These are phyloP conservation scores for Alternaria triticimaculans DNA, from an alignment of 2,329 filamentous ascomycete species.

Conservation along the genomic window DNA sequence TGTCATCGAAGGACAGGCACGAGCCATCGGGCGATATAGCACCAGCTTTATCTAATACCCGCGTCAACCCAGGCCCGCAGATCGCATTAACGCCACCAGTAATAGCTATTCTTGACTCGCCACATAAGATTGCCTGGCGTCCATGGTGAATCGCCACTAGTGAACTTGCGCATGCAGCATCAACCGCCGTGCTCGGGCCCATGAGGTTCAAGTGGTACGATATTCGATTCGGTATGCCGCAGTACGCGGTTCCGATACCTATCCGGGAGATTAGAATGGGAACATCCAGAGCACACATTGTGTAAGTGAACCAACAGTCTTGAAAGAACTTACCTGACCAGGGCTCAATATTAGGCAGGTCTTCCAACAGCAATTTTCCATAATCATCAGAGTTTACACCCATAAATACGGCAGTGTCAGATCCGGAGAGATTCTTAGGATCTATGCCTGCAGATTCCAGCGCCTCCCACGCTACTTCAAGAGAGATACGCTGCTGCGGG, in stretches of 20 bases:
- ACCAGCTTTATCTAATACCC: slow-evolving; percentile 49
- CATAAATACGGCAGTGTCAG: background rate
- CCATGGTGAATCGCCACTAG: slow-evolving; percentile 32
- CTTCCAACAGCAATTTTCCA: background rate
- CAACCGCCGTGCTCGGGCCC: slow-evolving; percentile 33
- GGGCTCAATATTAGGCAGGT: background rate
- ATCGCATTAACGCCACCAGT: slow-evolving; percentile 48
- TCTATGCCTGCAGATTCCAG: background rate
- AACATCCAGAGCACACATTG: background rate
- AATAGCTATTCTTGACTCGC: slow-evolving; percentile 42
- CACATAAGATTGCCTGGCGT: slow-evolving; percentile 29
- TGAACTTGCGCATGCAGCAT: slow-evolving; percentile 36
- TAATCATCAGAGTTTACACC: background rate
- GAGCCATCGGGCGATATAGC: slow-evolving; percentile 55
- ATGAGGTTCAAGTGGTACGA: slow-evolving; percentile 31
- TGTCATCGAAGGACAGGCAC: slow-evolving; percentile 53
- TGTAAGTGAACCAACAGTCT: background rate
- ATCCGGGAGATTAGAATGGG: background rate
- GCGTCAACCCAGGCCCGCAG: slow-evolving; percentile 52
- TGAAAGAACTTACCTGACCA: background rate
- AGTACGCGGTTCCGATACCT: background rate
- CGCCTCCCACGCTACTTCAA: background rate
- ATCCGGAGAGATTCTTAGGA: background rate
- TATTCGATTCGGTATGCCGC: slow-evolving; percentile 19
- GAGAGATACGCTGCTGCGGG: background rate